phyloP scores from a whole-genome alignment of 2,329 filamentous ascomycete species.

The Talaromyces sp. region DNA sequence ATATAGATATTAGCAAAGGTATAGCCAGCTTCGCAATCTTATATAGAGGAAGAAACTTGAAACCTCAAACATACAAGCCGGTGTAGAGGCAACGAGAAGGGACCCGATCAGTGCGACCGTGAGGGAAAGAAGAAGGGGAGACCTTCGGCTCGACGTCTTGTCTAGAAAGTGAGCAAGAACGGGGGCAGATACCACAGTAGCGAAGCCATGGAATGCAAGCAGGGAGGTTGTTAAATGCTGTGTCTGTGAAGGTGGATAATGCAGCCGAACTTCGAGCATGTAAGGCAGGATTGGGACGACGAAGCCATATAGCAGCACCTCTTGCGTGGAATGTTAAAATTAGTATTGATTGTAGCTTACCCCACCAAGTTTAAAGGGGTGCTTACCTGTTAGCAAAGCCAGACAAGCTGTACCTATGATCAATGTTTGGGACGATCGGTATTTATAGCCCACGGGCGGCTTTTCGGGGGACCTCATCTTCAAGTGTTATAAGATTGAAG shows the following conservation, averaged over 20 bases:
- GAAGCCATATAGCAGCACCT: conserved; percentile 38
- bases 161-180: conserved; percentile 34
- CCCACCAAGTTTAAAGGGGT: neutral
- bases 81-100: conserved; percentile 22
- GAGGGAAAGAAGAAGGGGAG: conserved; percentile 29
- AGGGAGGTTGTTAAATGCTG: conserved; percentile 29
- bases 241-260: conserved; percentile 25
- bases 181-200: conserved; percentile 26
- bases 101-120: conserved; percentile 30
- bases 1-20: neutral
- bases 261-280: conserved; percentile 34
- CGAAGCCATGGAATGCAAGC: conserved; percentile 30
- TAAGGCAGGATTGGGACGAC: conserved; percentile 37
- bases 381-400: neutral
- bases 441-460: neutral
- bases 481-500: neutral
- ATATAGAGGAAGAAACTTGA: neutral
- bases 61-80: neutral
- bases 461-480: neutral
- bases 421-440: conserved; percentile 4
- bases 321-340: conserved; percentile 12
- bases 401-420: conserved; percentile 3
- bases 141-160: conserved; percentile 26
- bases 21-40: neutral
- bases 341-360: neutral